Conservation (phyloP, 2,329 filamentous ascomycete species). For the Arachnomyces sp. region DNA sequence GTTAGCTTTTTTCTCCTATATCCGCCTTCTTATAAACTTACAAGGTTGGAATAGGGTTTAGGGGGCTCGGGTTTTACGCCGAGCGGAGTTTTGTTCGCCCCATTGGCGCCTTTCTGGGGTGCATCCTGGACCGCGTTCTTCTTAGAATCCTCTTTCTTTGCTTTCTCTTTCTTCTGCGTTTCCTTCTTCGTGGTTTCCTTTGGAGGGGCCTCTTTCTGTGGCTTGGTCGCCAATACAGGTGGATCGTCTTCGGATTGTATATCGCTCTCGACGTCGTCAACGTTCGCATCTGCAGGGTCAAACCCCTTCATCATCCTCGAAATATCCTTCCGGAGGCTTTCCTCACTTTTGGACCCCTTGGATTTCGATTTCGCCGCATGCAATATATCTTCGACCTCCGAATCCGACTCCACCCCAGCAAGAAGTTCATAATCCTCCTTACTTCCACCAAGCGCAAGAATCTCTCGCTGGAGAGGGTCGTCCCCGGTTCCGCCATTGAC, state of each 20-base stretch:
- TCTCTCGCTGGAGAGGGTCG: constrained; percentile 34
- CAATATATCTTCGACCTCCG: constrained; percentile 34
- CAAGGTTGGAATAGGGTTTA: constrained; percentile 19
- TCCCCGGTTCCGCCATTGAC: constrained; percentile 16
- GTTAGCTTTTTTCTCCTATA: constrained; percentile 15
- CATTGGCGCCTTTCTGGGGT: too few species aligned
- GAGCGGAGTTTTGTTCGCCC: too few species aligned
- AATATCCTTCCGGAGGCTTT: constrained; percentile 33
- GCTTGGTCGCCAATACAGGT: not conserved
- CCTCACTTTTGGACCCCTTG: constrained; percentile 18
- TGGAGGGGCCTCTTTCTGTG: not conserved
- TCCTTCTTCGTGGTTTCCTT: constrained; percentile 3
- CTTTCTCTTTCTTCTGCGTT: not conserved
- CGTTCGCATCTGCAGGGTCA: constrained; percentile 18
- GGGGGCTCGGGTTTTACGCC: too few species aligned
- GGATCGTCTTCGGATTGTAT: not conserved
- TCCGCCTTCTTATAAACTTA: constrained; percentile 13
- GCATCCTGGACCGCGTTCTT: not conserved
- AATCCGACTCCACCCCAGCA: constrained; percentile 37
- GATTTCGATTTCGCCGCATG: constrained; percentile 18
- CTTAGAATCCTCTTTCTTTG: not conserved
- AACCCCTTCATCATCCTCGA: constrained; percentile 32
- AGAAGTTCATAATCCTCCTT: constrained; percentile 42
- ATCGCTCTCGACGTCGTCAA: not conserved
- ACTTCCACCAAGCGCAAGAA: constrained; percentile 41